These are phyloP conservation scores for Ogataea sp. DNA, from an alignment of 805 yeast species.

Conservation along the genomic window DNA sequence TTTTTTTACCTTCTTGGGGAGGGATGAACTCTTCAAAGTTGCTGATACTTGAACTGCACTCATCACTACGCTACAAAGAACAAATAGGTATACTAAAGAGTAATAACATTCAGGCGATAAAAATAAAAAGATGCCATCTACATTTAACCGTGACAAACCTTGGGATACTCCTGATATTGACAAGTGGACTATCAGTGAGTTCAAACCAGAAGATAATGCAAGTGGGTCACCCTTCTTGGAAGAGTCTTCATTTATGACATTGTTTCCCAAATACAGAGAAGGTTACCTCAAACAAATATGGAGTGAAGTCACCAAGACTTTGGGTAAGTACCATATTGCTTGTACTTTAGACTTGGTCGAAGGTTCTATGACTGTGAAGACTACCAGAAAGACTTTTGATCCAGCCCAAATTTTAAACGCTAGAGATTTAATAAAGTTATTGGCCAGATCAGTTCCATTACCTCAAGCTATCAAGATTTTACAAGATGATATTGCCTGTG, in stretches of 20 bases:
- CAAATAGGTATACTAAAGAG: too few species aligned
- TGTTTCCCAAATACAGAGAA: constrained; percentile 96
- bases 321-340: constrained; percentile 67
- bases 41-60: too few species aligned
- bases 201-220: constrained; percentile 81
- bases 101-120: too few species aligned
- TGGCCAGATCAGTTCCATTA: constrained; percentile 94
- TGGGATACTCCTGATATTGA: constrained; percentile 96
- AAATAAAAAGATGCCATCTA: constrained; percentile 64
- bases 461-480: constrained; percentile 92
- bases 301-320: constrained; percentile 83
- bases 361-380: constrained; percentile 95
- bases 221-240: constrained; percentile 89
- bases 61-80: too few species aligned
- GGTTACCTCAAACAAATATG: constrained; percentile 80
- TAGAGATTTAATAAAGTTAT: constrained; percentile 84
- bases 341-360: constrained; percentile 87
- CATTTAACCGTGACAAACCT: constrained; percentile 91
- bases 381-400: constrained; percentile 91
- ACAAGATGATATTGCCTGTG: constrained; percentile 91
- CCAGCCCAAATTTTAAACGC: constrained; percentile 93
- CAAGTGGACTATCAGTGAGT: constrained; percentile 86
- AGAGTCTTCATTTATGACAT: constrained; percentile 88
- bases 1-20: too few species aligned
- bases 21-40: too few species aligned